Evolutionary conservation across 2,329 filamentous ascomycete genomes (phyloP), one percentile per base, ranked within the genome.

Genomic region (Alternaria ethzedia): DNA sequence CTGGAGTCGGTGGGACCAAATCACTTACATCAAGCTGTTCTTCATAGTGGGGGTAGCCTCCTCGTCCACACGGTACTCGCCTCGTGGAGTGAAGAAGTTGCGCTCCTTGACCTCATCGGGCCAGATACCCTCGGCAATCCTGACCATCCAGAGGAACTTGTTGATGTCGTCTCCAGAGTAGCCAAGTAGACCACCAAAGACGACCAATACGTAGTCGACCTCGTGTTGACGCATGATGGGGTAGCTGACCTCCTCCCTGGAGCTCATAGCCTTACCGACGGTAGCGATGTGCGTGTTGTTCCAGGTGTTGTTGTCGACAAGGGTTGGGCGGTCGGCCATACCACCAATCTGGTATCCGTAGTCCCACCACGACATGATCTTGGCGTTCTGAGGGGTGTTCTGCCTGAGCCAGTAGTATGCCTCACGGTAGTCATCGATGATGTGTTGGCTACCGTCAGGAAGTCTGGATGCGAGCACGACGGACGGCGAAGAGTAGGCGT

Each of bases 301-400:
- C 96, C 96, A 99, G 3, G 96, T 99, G 84, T 99, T 99, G 86
- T 99, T 99, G 85, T 99, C 96, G 32, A 99, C 96, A 32, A 99
- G 86, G 1, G 96, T 99, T 32, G 96, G 96, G 58, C 96, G 89
- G 81, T 99, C 96, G 54, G 96, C 96, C 96, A 99, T 99, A 71
- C 96, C 96, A 83, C 96, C 96, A 81, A 99, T 99, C 83, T 99
- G 96, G 84, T 99, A 99, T 70, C 96, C 96, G 77, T 99, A 99
- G 80, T 99, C 96, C 96, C 96, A 99, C 96, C 96, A 99, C 2
- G 94, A 96, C 95, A 98, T 98, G 79, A 99, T 91, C 87, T 98
- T 99, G 78, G 96, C 94, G 74, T 97, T 92, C 70, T 95, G 88
- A 64, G 91, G 87, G 10, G 96, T 99, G 85, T 99, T 99, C 82